Conservation (phyloP, 345 rosid species). For the Gynandropsis gynandra region DNA sequence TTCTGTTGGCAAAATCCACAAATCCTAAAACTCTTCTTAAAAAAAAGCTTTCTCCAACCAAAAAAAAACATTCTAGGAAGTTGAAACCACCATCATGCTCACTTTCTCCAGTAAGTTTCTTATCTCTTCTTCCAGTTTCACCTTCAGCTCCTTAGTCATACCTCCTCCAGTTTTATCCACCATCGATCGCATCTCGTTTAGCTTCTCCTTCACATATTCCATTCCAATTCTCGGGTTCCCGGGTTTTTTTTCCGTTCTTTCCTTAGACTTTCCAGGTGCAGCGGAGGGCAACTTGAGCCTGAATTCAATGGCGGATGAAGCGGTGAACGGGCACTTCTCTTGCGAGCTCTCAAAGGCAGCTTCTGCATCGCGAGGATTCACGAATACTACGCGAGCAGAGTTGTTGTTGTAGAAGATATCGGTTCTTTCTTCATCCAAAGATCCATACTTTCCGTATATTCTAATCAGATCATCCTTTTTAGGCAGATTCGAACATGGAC, state of each 20-base stretch:
- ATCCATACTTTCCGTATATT: constrained; percentile 48
- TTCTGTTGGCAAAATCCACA: no score
- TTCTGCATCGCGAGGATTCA: constrained; percentile 46
- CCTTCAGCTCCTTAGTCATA: constrained; percentile 28
- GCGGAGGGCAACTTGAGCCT: constrained; percentile 23
- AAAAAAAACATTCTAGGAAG: no score
- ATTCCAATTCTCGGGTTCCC: constrained; percentile 20
- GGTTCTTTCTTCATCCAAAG: constrained; percentile 43
- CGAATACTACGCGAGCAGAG: constrained; percentile 46
- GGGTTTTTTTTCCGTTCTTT: constrained; percentile 19
- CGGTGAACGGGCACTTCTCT: constrained; percentile 17
- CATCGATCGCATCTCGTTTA: constrained; percentile 33
- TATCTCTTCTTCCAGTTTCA: constrained; percentile 33
- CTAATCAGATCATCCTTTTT: constrained; percentile 47
- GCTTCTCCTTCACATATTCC: constrained; percentile 34
- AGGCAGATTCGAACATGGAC: constrained; percentile 53
- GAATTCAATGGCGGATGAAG: constrained; percentile 13
- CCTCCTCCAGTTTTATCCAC: constrained; percentile 30
- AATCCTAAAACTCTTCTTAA: no score
- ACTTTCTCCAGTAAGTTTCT: constrained; percentile 36
- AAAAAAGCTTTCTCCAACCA: no score
- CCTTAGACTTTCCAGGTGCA: constrained; percentile 5
- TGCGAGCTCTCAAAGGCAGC: constrained; percentile 55
- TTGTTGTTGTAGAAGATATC: constrained; percentile 32
- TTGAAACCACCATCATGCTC: constrained; percentile 16